Base-by-base conservation (phyloP, 768 basidiomycete genomes). In the Paxillus involutus region DNA sequence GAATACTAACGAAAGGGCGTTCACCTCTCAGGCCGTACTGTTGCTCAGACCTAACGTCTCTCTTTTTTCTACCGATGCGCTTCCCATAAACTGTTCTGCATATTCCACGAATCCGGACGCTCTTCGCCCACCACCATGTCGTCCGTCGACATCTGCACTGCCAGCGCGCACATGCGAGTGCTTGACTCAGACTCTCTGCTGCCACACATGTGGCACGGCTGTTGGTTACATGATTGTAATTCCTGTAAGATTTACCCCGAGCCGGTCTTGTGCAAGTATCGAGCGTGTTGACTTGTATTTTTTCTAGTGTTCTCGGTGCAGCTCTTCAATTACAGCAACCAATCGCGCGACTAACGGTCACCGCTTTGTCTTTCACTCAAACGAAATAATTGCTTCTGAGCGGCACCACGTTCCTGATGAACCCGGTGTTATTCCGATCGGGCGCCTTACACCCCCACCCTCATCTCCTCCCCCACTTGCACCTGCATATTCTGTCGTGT, bases 321-420 rank as follows among this genome's bases (percentile, higher is more conserved):
- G 86, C 16, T 81, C 84, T 14, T 86, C 87, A 2, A 83, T 85
- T 48, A 77, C 80, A 45, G 77, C 78, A 6, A 82, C 80, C 16
- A 86, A 87, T 67, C 82, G 88, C 54, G 77, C 83, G 8, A 90
- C 90, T 21, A 93, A 92, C 68, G 89, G 89, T 9, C 90, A 92
- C 67, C 83, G 89, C 30, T 94, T 89, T 68, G 91, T 94, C 35
- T 94, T 93, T 68, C 89, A 93, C 73, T 86, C 86, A 39, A 79
- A 69, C 58, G 86, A 87, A 69, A 82, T 91, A 49, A 59, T 69
- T 24, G 81, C 81, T 9, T 79, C 79, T 26, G 86, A 88, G 63
- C 81, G 89, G 41, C 77, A 79, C 61, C 85, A 89, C 59, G 72
- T 88, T 52, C 71, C 71, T 35, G 76, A 80, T 55, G 89, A 91